These are phyloP conservation scores for Zasmidium angulare DNA, from an alignment of 2,329 filamentous ascomycete genomes.

Conservation along the genomic window DNA sequence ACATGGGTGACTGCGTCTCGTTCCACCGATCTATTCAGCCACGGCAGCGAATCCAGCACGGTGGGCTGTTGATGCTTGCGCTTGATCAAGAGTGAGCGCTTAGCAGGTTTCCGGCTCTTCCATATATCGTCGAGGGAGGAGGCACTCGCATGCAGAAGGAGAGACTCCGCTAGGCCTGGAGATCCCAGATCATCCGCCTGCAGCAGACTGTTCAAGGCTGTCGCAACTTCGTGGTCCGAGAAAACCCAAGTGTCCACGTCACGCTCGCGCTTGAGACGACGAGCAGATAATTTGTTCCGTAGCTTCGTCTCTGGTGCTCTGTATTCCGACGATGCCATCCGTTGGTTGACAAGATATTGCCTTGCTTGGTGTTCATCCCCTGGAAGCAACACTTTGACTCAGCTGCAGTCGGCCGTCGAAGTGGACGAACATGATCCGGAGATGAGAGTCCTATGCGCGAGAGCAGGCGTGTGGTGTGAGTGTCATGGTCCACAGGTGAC, in stretches of 20 bases:
- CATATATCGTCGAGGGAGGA: background rate
- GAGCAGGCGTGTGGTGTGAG: background rate
- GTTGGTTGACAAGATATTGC: background rate
- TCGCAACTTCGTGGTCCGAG: background rate
- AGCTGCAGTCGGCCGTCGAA: background rate
- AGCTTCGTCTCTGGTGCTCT: background rate
- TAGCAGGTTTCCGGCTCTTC: too few relatives aligned
- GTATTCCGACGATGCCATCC: background rate
- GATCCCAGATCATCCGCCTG: background rate
- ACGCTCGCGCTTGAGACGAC: background rate
- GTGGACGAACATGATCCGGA: background rate
- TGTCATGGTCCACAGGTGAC: background rate
- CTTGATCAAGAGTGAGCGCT: too few relatives aligned
- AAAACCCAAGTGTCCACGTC: background rate
- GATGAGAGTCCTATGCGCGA: background rate
- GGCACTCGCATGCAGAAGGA: background rate
- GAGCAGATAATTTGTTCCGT: background rate
- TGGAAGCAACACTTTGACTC: background rate
- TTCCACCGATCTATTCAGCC: too few relatives aligned
- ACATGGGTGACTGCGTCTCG: background rate
- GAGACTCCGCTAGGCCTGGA: background rate
- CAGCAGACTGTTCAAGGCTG: background rate
- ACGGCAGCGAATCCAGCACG: too few relatives aligned
- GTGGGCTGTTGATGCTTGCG: too few relatives aligned
- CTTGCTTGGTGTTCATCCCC: background rate